Percentiles rank a stretch among this genome's conserved stretches.
Evolutionary conservation across 2,329 filamentous ascomycete genomes (phyloP).

Genomic region (Clonostachys solani): DNA sequence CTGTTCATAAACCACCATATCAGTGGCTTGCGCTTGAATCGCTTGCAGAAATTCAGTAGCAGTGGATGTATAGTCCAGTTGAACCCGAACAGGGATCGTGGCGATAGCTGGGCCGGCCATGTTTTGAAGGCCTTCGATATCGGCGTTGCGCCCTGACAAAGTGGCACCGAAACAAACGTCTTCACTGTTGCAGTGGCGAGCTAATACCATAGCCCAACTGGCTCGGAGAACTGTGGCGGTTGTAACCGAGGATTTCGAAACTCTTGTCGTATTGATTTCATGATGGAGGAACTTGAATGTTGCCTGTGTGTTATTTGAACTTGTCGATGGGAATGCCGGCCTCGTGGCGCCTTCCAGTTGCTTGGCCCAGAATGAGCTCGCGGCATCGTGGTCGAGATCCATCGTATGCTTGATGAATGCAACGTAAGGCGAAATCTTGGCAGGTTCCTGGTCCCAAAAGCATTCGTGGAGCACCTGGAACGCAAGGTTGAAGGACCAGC

Average conservation of each 20-base stretch:
- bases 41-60: conserved; percentile 6
- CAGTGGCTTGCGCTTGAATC: conserved; percentile 11
- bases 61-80: neutral
- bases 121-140: conserved; percentile 10
- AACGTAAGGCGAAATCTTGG: neutral
- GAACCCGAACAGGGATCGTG: conserved; percentile 9
- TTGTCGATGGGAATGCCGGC: neutral
- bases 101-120: conserved; percentile 13
- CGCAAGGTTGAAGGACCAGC: conserved; percentile 7
- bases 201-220: conserved; percentile 17
- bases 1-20: conserved; percentile 14
- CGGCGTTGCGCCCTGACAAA: conserved; percentile 13
- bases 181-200: conserved; percentile 7
- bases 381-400: neutral
- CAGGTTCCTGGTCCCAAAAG: neutral
- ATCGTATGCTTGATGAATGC: conserved; percentile 6
- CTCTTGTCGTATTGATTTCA: no score
- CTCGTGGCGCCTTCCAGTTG: conserved; percentile 3
- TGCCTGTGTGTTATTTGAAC: neutral
- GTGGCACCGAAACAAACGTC: conserved; percentile 15
- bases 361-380: conserved; percentile 4
- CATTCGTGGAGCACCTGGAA: conserved; percentile 1
- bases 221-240: conserved; percentile 13
- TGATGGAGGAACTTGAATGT: no score
- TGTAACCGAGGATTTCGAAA: conserved; percentile 4